phyloP scores from a whole-genome alignment of 2,329 filamentous ascomycete genomes.

The Xylariomycetidae sp. region DNA sequence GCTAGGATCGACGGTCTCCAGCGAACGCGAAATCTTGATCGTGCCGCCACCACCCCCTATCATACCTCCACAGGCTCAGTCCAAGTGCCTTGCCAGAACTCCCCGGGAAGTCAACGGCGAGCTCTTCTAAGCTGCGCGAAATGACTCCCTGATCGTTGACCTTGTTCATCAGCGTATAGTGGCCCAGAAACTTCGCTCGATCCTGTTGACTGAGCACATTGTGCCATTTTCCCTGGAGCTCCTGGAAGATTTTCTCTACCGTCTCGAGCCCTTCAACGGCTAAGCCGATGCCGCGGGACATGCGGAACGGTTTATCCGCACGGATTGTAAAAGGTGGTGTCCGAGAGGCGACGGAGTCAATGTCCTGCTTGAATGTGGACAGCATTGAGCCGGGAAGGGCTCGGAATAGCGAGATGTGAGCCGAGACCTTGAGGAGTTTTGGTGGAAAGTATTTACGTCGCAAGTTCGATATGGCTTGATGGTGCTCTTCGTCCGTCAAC shows the following conservation, averaged over 20 bases:
- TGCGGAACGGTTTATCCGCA: slow-evolving; percentile 5
- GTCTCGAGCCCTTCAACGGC: slow-evolving; percentile 6
- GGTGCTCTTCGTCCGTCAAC: slow-evolving; percentile 7
- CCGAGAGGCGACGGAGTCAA: slow-evolving; percentile 1
- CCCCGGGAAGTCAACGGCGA: slow-evolving; percentile 4
- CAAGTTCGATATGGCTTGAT: slow-evolving; percentile 9
- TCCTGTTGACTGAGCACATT: slow-evolving; percentile 12
- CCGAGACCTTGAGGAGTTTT: slow-evolving; percentile 11
- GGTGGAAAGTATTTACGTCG: slow-evolving; percentile 11
- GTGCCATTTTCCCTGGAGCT: slow-evolving; percentile 7
- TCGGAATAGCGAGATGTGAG: slow-evolving; percentile 16
- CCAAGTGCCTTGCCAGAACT: slow-evolving; percentile 8
- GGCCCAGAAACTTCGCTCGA: slow-evolving; percentile 7
- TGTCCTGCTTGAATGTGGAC: slow-evolving; percentile 2
- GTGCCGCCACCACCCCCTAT: slow-evolving; percentile 12
- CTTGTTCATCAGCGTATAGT: slow-evolving; percentile 17
- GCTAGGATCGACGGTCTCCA: too few species aligned
- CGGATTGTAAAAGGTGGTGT: slow-evolving; percentile 6
- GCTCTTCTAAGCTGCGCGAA: slow-evolving; percentile 5
- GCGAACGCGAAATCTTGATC: slow-evolving; percentile 10
- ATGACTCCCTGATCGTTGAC: slow-evolving; percentile 7
- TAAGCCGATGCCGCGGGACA: slow-evolving; percentile 9
- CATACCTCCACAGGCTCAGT: slow-evolving; percentile 13
- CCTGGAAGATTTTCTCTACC: slow-evolving; percentile 3
- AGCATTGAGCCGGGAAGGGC: slow-evolving; percentile 11